phyloP scores from a whole-genome alignment of 2,329 filamentous ascomycete genomes.

The Trichoderma sp. region DNA sequence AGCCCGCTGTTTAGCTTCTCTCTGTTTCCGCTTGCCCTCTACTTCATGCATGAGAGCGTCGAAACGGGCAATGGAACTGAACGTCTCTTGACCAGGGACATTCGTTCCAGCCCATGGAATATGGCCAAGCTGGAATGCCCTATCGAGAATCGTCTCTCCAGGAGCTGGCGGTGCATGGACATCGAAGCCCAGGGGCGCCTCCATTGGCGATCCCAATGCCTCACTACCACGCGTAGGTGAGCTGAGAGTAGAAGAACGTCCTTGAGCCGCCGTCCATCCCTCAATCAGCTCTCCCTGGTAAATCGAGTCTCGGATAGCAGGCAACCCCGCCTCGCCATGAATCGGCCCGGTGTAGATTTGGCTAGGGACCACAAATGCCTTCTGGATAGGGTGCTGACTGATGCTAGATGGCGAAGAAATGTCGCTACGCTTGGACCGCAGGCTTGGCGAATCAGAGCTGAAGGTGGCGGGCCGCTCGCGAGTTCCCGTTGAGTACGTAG shows the following conservation, averaged over 20 bases:
- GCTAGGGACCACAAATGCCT: constrained; percentile 38
- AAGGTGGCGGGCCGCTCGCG: constrained; percentile 51
- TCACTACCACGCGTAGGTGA: constrained; percentile 55
- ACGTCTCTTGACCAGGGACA: constrained; percentile 56
- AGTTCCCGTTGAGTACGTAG: constrained; percentile 45
- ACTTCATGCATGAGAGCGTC: constrained; percentile 62
- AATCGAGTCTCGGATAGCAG: constrained; percentile 48
- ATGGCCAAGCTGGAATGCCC: constrained; percentile 60
- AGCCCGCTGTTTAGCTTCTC: constrained; percentile 34
- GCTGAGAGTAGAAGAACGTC: constrained; percentile 55
- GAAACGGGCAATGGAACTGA: constrained; percentile 62
- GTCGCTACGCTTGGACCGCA: constrained; percentile 61
- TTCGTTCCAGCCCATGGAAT: constrained; percentile 59
- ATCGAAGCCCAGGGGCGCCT: constrained; percentile 37
- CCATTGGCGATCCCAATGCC: constrained; percentile 51
- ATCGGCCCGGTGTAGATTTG: constrained; percentile 52
- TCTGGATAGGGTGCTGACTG: constrained; percentile 38
- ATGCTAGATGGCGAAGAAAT: constrained; percentile 56
- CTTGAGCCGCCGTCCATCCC: constrained; percentile 59
- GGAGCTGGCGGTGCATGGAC: constrained; percentile 52
- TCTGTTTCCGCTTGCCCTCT: constrained; percentile 49
- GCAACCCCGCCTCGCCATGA: constrained; percentile 55
- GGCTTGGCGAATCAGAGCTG: constrained; percentile 56
- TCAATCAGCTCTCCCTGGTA: constrained; percentile 56
- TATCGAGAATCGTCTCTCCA: constrained; percentile 64